Conservation (phyloP, 1,284 basidiomycete genomes). For the Austroboletus novae-zelandiae region DNA sequence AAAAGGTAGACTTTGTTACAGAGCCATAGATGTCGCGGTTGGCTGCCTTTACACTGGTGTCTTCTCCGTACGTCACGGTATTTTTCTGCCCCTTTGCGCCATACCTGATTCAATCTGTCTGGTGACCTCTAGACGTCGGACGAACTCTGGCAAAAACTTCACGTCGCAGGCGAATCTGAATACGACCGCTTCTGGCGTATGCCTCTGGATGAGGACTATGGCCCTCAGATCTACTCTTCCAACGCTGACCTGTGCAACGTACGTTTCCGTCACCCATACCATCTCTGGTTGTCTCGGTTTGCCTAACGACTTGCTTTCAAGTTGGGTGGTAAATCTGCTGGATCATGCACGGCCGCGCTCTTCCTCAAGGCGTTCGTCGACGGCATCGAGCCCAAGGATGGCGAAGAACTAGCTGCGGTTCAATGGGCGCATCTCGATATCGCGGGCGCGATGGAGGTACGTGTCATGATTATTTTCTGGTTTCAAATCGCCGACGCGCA, state of each 20-base stretch:
- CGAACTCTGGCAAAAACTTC: slow-evolving; percentile 70
- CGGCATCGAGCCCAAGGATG: slow-evolving; percentile 60
- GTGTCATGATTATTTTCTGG: slow-evolving; percentile 1
- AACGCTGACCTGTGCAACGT: slow-evolving; percentile 87
- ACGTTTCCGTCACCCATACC: slow-evolving; percentile 20
- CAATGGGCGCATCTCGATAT: slow-evolving; percentile 87
- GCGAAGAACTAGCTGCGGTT: slow-evolving; percentile 46
- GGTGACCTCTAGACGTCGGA: slow-evolving; percentile 55
- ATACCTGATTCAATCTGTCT: not conserved
- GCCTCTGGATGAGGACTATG: slow-evolving; percentile 80
- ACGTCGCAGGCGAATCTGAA: slow-evolving; percentile 69
- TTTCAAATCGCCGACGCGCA: not conserved
- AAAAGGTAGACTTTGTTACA: slow-evolving; percentile 22
- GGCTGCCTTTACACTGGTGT: slow-evolving; percentile 79
- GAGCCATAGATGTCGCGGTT: slow-evolving; percentile 65
- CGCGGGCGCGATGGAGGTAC: slow-evolving; percentile 76
- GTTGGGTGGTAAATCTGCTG: slow-evolving; percentile 71
- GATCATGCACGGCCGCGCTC: slow-evolving; percentile 80
- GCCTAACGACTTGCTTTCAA: slow-evolving; percentile 6
- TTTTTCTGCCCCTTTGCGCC: not conserved
- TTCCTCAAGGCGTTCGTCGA: slow-evolving; percentile 83
- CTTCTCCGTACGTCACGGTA: slow-evolving; percentile 57
- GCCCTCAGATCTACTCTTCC: slow-evolving; percentile 71
- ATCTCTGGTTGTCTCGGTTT: not conserved
- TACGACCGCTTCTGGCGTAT: slow-evolving; percentile 84